Evolutionary conservation across 2,329 filamentous ascomycete species (phyloP), one percentile per base, ranked within the genome.

Genomic region (Clonostachys byssicola): DNA sequence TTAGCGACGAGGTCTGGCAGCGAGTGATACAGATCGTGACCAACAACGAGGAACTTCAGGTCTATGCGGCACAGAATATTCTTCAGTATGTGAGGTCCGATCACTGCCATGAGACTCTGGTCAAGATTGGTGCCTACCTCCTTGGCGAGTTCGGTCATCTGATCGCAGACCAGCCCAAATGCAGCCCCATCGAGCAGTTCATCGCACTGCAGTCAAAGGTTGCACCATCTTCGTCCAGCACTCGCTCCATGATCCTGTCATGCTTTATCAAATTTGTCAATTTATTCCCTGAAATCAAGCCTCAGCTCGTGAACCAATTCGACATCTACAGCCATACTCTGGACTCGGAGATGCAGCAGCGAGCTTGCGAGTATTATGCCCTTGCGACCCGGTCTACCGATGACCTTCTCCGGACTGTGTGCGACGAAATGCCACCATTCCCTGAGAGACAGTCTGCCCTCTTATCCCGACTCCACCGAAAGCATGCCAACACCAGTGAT

Each of bases 1-100:
- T 99, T 56, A 97, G 92, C 66, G 95, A 99, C 53, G 94, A 99
- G 69, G 94, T 99, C 16, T 99, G 94, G 94, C 94, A 99, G 65
- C 85, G 94, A 57, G 92, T 99, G 47, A 96, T 96, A 52, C 94
- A 99, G 65, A 97, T 99, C 57, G 92, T 97, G 49, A 97, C 94
- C 47, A 99, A 99, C 74, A 99, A 99, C 66, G 94, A 99, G 66
- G 92, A 97, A 65, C 78, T 99, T 12, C 94, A 99, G 67, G 86
- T 96, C 1, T 99, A 99, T 63, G 94, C 94, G 2, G 91, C 94
- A 5, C 89, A 95, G 62, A 95, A 95, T 57, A 91, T 94, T 18
- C 72, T 99, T 39, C 87, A 92, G 55, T 96, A 97, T 61, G 78
- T 96, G 65, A 96, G 96, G 66, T 84, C 86, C 16, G 89, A 96